phyloP scores from a whole-genome alignment of 164 flowering plant genomes.

The Kalanchoe fedtschenkoi region DNA sequence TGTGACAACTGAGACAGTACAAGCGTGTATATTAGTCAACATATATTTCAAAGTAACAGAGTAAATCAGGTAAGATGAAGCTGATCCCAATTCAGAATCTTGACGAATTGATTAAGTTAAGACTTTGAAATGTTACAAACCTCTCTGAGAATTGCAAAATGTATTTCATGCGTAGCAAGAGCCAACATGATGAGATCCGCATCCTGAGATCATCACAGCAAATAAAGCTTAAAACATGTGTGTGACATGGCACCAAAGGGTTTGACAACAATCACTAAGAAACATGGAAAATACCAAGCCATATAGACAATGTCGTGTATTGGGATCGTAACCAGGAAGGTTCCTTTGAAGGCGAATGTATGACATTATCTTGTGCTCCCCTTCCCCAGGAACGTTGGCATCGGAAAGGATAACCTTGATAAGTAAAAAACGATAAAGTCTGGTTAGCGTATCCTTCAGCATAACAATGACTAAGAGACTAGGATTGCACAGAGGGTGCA shows the following conservation, averaged over 20 bases:
- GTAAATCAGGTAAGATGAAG: too few species aligned
- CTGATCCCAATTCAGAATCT: not conserved
- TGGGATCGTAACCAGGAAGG: slow-evolving; percentile 26
- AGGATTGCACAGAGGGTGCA: too few species aligned
- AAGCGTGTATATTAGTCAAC: too few species aligned
- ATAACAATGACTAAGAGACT: too few species aligned
- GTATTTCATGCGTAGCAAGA: slow-evolving; percentile 32
- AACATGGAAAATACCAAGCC: slow-evolving; percentile 26
- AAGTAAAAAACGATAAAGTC: not conserved
- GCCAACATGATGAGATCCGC: slow-evolving; percentile 54
- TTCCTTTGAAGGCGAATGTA: slow-evolving; percentile 33
- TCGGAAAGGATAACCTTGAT: slow-evolving; percentile 44
- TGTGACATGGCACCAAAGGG: not conserved
- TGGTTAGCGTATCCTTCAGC: too few species aligned
- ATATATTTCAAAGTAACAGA: too few species aligned
- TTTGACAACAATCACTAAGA: not conserved
- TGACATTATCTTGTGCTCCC: slow-evolving; percentile 48
- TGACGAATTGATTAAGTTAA: not conserved
- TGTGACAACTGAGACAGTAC: not conserved
- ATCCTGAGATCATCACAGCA: slow-evolving; percentile 28
- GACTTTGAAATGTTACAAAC: slow-evolving; percentile 6
- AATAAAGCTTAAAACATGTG: not conserved
- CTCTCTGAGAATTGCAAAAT: slow-evolving; percentile 38
- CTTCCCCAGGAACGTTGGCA: slow-evolving; percentile 52
- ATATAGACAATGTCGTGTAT: slow-evolving; percentile 41